Conservation (phyloP, 768 basidiomycete genomes). For the Mycena sanguinolenta region DNA sequence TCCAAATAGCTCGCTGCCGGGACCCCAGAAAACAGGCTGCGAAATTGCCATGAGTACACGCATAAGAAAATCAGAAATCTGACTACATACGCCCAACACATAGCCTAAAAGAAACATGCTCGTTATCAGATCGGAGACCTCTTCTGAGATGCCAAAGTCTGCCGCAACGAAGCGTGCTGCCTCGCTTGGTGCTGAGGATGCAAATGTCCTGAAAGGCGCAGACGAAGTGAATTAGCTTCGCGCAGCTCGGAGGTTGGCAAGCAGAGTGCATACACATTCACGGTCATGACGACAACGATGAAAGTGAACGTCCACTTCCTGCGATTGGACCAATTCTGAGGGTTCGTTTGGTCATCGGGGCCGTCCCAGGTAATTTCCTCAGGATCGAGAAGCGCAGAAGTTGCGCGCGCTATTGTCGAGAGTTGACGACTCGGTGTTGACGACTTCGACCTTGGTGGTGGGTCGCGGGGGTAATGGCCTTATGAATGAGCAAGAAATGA, state of each 20-base stretch:
- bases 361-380: neutral
- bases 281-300: neutral
- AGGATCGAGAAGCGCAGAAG: neutral
- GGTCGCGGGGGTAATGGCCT: neutral
- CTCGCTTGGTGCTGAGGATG: neutral
- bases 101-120: neutral
- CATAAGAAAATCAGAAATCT: conserved; percentile 29
- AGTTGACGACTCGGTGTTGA: neutral
- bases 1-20: conserved; percentile 71
- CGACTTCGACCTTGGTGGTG: neutral
- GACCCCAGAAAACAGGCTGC: conserved; percentile 70
- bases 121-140: neutral
- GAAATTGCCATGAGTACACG: neutral
- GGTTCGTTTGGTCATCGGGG: neutral
- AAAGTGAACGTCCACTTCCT: neutral
- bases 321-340: neutral
- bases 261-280: neutral
- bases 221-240: neutral
- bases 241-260: neutral
- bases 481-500: too few relatives aligned
- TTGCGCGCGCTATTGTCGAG: neutral
- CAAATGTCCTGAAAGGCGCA: neutral
- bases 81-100: neutral
- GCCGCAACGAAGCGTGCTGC: neutral
- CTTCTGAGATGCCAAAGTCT: neutral